Percentiles rank a stretch among this genome's conserved stretches.
Evolutionary conservation across 2,329 filamentous ascomycete genomes (phyloP).

Genomic region (Metarhizium album): DNA sequence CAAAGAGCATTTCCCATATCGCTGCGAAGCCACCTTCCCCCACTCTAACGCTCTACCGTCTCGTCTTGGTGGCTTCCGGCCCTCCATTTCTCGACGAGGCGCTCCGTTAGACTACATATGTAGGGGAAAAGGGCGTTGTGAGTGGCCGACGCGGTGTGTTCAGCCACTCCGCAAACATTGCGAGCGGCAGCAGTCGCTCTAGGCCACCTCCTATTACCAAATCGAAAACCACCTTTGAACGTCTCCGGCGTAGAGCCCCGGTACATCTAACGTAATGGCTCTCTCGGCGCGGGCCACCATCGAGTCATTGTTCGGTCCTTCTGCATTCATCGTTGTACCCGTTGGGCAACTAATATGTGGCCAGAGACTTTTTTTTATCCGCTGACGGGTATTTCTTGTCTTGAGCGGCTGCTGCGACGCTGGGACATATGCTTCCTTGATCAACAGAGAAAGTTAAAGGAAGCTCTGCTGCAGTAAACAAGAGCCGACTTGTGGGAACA

Average conservation of each 20-base stretch:
- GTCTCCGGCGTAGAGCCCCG: constrained; percentile 17
- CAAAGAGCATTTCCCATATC: not conserved
- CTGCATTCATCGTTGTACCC: not conserved
- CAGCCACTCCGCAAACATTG: not conserved
- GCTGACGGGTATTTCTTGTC: too few relatives aligned
- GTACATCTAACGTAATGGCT: constrained; percentile 36
- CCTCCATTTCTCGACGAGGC: constrained; percentile 1
- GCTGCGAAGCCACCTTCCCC: not conserved
- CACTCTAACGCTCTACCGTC: not conserved
- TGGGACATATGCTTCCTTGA: too few relatives aligned
- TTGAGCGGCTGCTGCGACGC: too few relatives aligned
- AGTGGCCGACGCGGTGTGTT: not conserved
- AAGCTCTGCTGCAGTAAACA: too few relatives aligned
- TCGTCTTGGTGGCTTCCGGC: not conserved
- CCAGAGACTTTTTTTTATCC: too few relatives aligned
- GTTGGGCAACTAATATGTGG: too few relatives aligned
- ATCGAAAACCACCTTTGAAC: constrained; percentile 29
- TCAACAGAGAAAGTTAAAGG: too few relatives aligned
- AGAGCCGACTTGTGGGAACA: too few relatives aligned
- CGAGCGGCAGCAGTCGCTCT: constrained; percentile 1
- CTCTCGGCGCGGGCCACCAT: constrained; percentile 14
- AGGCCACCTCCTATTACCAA: constrained; percentile 29
- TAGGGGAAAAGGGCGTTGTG: not conserved
- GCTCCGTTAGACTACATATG: not conserved
- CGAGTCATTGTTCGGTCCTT: constrained; percentile 17